These are phyloP conservation scores for Dactylellina sp. DNA, from an alignment of 2,329 filamentous ascomycete species.

Conservation along the genomic window DNA sequence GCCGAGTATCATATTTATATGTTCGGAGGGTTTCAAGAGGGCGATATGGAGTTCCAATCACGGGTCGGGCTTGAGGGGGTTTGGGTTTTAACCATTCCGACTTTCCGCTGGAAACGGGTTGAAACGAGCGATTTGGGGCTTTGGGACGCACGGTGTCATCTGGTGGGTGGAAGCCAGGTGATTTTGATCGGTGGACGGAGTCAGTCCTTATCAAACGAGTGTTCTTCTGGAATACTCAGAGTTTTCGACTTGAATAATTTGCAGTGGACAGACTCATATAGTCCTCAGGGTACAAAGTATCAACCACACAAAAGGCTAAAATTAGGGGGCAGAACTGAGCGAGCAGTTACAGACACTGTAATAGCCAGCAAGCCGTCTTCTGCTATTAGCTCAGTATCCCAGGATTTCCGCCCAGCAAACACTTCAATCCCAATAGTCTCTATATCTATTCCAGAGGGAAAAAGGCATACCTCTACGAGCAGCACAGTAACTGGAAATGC, in stretches of 20 bases:
- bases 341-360: not conserved
- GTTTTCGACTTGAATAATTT: constrained; percentile 26
- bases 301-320: not conserved
- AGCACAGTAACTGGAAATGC: not conserved
- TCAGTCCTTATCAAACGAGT: not conserved
- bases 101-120: constrained; percentile 26
- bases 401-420: not conserved
- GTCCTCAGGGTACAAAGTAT: not conserved
- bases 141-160: constrained; percentile 4
- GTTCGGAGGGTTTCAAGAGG: constrained; percentile 11
- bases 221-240: not conserved
- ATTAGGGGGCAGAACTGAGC: not conserved
- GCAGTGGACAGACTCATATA: constrained; percentile 12
- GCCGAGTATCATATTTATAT: constrained; percentile 32
- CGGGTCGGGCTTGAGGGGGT: not conserved
- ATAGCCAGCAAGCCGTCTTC: not conserved
- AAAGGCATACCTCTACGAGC: not conserved
- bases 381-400: not conserved
- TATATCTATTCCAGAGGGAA: not conserved
- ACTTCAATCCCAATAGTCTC: not conserved
- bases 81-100: constrained; percentile 25
- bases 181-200: constrained; percentile 6
- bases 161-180: constrained; percentile 14
- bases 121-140: not conserved
- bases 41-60: not conserved